These are phyloP conservation scores for Lathyrus tuberosus DNA, from an alignment of 306 rosid species.

Conservation along the genomic window DNA sequence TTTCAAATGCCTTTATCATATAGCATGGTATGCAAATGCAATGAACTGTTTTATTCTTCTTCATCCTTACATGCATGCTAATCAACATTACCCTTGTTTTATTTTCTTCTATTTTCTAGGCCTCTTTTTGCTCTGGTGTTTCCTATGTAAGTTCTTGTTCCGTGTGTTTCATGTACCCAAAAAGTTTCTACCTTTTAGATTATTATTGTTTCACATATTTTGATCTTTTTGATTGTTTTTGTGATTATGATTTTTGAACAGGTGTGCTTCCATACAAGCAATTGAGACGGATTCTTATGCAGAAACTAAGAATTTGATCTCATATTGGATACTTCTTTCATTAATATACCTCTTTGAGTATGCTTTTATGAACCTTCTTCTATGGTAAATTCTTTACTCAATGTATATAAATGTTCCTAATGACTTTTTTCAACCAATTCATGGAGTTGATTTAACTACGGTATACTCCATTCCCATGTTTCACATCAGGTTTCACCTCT, in stretches of 20 bases:
- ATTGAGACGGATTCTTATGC: conserved; percentile 48
- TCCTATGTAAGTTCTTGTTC: conserved; percentile 61
- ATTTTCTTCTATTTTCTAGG: conserved; percentile 41
- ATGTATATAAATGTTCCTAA: neutral
- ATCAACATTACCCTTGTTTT: neutral
- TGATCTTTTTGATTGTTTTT: neutral
- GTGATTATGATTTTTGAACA: conserved; percentile 36
- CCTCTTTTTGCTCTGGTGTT: conserved; percentile 62
- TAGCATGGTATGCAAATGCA: conserved; percentile 49
- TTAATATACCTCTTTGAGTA: conserved; percentile 53
- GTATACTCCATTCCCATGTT: conserved; percentile 10
- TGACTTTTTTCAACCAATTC: neutral
- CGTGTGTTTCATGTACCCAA: neutral
- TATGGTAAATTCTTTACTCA: conserved; percentile 44
- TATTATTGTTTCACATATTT: neutral
- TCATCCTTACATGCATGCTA: conserved; percentile 3
- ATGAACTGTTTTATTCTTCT: no score
- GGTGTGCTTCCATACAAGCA: conserved; percentile 64
- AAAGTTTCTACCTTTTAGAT: conserved; percentile 6
- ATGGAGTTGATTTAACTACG: conserved; percentile 22
- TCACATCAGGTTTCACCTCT: conserved; percentile 50
- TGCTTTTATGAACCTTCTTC: conserved; percentile 46
- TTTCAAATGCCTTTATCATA: conserved; percentile 39
- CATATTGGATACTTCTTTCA: conserved; percentile 68
- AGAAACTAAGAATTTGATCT: conserved; percentile 52